Evolutionary conservation across 352 stramenopile genomes (phyloP).

Genomic region (Phytophthora multivora): DNA sequence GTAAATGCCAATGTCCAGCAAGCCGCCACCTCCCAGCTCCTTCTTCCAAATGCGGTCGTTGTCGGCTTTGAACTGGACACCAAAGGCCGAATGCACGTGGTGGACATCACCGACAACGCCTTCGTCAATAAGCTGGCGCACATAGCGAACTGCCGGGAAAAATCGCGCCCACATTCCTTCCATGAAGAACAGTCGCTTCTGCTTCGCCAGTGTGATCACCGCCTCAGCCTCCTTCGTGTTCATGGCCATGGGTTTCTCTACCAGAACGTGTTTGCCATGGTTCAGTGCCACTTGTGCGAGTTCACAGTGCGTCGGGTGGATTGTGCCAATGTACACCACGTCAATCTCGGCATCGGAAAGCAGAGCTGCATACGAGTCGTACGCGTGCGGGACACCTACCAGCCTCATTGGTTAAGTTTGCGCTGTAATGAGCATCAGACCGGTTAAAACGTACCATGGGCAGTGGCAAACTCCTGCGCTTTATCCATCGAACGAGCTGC

Average conservation of each 20-base stretch:
- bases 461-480: slow-evolving; percentile 45
- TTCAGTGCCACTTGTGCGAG: slow-evolving; percentile 28
- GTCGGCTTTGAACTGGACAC: slow-evolving; percentile 32
- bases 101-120: slow-evolving; percentile 56
- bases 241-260: slow-evolving; percentile 92
- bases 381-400: slow-evolving; percentile 45
- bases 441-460: slow-evolving; percentile 39
- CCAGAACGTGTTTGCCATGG: slow-evolving; percentile 69
- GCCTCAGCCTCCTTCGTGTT: slow-evolving; percentile 69
- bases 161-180: slow-evolving; percentile 89
- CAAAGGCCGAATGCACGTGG: slow-evolving; percentile 44
- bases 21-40: slow-evolving; percentile 65
- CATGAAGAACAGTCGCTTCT: slow-evolving; percentile 58
- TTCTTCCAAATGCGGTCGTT: slow-evolving; percentile 73
- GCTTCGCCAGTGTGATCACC: slow-evolving; percentile 34
- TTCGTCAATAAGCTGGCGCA: slow-evolving; percentile 47
- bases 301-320: slow-evolving; percentile 80
- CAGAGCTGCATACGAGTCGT: slow-evolving; percentile 85
- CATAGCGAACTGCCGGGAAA: slow-evolving; percentile 69
- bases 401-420: not conserved
- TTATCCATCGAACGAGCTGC: slow-evolving; percentile 51
- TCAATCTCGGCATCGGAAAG: slow-evolving; percentile 66
- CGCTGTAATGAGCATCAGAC: not conserved
- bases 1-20: slow-evolving; percentile 88
- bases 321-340: slow-evolving; percentile 90